Evolutionary conservation across 2,329 filamentous ascomycete species (phyloP).

Genomic region (Fusarium sp.): DNA sequence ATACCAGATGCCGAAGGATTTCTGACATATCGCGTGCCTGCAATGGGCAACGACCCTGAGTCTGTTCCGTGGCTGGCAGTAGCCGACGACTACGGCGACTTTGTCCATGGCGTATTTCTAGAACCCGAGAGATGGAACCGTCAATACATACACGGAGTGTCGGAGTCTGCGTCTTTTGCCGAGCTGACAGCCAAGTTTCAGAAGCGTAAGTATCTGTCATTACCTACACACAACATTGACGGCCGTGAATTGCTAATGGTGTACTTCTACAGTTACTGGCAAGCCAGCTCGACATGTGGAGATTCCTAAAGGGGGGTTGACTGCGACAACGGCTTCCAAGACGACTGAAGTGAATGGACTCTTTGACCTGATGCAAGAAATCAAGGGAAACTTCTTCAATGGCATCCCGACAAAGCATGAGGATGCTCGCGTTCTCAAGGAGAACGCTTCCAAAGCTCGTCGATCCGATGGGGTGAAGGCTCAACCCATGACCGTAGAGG

Average conservation of each 20-base stretch:
- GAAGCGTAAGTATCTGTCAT: not conserved
- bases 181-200: not conserved
- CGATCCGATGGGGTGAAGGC: not conserved
- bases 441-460: not conserved
- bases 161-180: not conserved
- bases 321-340: not conserved
- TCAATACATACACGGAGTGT: not conserved
- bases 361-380: not conserved
- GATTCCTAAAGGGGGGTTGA: not conserved
- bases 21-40: not conserved
- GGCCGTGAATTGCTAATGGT: not conserved
- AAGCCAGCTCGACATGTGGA: not conserved
- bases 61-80: conserved; percentile 1
- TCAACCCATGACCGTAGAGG: not conserved
- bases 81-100: not conserved
- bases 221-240: not conserved
- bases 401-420: not conserved
- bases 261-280: not conserved
- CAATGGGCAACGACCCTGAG: conserved; percentile 10
- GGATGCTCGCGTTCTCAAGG: not conserved
- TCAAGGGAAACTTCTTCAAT: not conserved
- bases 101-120: conserved; percentile 1
- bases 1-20: not conserved
- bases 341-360: not conserved
- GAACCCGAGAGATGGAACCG: not conserved